Base-by-base conservation (phyloP, 176 grass and related monocot genomes). In the Melocanna baccifera region DNA sequence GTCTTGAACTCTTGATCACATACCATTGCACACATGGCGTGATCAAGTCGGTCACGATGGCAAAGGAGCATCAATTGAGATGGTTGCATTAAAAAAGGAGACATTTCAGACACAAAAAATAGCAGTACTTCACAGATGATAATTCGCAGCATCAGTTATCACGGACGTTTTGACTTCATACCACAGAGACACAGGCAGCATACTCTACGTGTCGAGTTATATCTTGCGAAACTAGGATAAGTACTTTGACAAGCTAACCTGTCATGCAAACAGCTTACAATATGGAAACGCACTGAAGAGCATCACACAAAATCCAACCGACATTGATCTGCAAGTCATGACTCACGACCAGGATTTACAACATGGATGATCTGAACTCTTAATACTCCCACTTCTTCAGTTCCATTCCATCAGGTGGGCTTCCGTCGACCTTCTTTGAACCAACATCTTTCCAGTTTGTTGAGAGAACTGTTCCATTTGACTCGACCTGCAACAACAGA, bases 391-490 rank as follows among this genome's bases (percentile, higher is more conserved):
- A 93, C 80, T 91, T 91, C 81, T 93, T 96, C 32, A 96, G 50
- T 42, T 92, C 85, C 93, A 94, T 94, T 14, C 93, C 93, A 84
- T 97, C 91, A 58, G 94, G 94, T 12, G 94, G 93, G 75, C 87
- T 94, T 20, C 90, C 82, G 57, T 92, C 89, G 4, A 97, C 74
- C 28, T 11, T 71, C 85, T 94, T 97, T 20, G 83, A 37, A 26
- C 94, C 91, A 41, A 97, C 91, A 46, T 97, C 91, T 43, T 88
- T 97, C 94, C 94, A 97, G 61, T 91, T 97, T 3, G 94, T 97
- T 20, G 94, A 97, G 14, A 97, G 91, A 62, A 97, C 94, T 0
- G 94, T 97, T 11, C 94, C 94, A 86, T 94, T 97, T 12, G 94
- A 97, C 83, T 97, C 94, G 28, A 94, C 91, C 94, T 97, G 84